These are phyloP conservation scores for Phytophthora cryptogea DNA, from an alignment of 352 stramenopile species.

Conservation along the genomic window DNA sequence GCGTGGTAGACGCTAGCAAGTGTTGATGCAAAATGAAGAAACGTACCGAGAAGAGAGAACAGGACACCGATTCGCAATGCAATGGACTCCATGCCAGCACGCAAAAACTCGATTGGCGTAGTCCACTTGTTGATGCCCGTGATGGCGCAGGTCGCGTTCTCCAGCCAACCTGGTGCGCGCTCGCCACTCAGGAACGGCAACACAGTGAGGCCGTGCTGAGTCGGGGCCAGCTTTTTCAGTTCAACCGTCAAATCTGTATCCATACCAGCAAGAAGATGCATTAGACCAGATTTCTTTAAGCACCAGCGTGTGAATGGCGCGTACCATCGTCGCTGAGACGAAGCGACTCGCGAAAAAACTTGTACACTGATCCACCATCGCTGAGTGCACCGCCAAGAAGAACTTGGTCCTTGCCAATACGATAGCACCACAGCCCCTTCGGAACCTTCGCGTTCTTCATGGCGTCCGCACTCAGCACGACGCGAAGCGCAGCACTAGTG, in stretches of 20 bases:
- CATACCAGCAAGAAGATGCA: constrained; percentile 4
- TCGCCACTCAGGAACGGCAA: constrained; percentile 94
- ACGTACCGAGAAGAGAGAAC: constrained; percentile 79
- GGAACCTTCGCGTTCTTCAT: constrained; percentile 76
- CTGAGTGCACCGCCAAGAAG: constrained; percentile 95
- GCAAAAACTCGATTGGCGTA: constrained; percentile 87
- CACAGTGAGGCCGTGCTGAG: constrained; percentile 77
- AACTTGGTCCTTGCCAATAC: constrained; percentile 82
- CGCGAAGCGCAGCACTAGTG: constrained; percentile 92
- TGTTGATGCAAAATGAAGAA: neutral
- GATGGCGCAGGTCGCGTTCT: constrained; percentile 90
- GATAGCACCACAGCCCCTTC: constrained; percentile 95
- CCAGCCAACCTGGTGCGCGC: constrained; percentile 92
- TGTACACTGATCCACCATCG: constrained; percentile 95
- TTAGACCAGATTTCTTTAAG: constrained; percentile 1
- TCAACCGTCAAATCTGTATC: constrained; percentile 32
- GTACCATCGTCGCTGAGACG: constrained; percentile 51
- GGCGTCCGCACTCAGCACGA: constrained; percentile 69
- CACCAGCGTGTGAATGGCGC: neutral
- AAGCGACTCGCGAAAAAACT: constrained; percentile 89
- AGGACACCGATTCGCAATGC: constrained; percentile 88
- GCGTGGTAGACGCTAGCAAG: neutral
- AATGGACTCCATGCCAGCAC: constrained; percentile 91
- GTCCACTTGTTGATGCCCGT: constrained; percentile 92
- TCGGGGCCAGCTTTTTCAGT: constrained; percentile 57